Evolutionary conservation across 495 filamentous ascomycete genomes (phyloP).

Genomic region (Talaromyces nanjingensis): DNA sequence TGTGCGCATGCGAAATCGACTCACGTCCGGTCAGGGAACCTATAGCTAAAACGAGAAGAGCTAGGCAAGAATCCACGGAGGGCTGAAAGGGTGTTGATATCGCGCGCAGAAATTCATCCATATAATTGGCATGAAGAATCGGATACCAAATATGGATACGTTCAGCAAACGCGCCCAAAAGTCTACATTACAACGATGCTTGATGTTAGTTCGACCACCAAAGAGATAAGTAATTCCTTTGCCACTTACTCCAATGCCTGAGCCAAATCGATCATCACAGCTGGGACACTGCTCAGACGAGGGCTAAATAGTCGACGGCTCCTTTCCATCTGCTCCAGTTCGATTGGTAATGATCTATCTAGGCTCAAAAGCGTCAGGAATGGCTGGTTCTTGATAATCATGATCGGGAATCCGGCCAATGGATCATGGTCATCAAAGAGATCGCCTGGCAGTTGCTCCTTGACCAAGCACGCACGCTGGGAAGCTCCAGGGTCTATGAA

Average conservation of each 20-base stretch:
- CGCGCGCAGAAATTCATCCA: slow-evolving; percentile 2
- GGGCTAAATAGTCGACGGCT: not conserved
- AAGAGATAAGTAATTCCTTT: not conserved
- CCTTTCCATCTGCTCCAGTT: not conserved
- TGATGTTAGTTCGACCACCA: not conserved
- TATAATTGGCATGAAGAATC: not conserved
- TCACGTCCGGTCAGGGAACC: not conserved
- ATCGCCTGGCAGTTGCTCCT: not conserved
- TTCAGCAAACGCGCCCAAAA: not conserved
- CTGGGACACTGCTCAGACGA: not conserved
- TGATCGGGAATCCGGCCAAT: slow-evolving; percentile 3
- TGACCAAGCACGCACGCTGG: not conserved
- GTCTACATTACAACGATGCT: not conserved
- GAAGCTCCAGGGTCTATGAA: not conserved
- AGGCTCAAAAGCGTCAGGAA: not conserved
- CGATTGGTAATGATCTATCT: not conserved
- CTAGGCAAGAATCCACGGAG: slow-evolving; percentile 1
- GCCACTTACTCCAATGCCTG: slow-evolving; percentile 2
- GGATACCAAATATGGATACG: slow-evolving; percentile 4
- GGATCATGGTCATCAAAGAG: not conserved
- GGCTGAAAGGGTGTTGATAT: slow-evolving; percentile 1
- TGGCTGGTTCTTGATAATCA: slow-evolving; percentile 1
- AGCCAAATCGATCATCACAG: not conserved
- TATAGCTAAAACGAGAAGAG: slow-evolving; percentile 3
- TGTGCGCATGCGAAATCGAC: not conserved